Conservation (phyloP, 2,329 filamentous ascomycete genomes). For the Xenoacremonium recifei region DNA sequence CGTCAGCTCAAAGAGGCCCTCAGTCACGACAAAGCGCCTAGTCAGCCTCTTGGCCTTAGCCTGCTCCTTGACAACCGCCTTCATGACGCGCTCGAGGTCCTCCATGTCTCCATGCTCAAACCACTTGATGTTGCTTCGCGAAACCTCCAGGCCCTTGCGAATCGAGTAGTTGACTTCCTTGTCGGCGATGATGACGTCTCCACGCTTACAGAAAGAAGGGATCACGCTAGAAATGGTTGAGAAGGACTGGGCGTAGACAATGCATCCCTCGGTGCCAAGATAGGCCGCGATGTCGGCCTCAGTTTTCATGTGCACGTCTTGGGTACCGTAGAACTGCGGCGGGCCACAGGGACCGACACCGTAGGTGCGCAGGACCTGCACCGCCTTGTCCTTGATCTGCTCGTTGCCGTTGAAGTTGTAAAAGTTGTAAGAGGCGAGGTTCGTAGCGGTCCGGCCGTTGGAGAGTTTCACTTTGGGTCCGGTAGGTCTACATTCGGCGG, state of each 20-base stretch:
- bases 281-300: constrained; percentile 92
- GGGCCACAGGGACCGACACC: constrained; percentile 96
- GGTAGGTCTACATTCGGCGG: constrained; percentile 69
- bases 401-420: constrained; percentile 97
- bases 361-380: constrained; percentile 90
- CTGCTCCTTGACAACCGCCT: constrained; percentile 85
- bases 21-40: constrained; percentile 91
- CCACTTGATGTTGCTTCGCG: constrained; percentile 86
- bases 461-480: constrained; percentile 86
- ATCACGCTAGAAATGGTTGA: constrained; percentile 97
- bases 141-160: constrained; percentile 91
- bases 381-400: constrained; percentile 88
- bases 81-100: constrained; percentile 82
- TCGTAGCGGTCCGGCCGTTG: constrained; percentile 86
- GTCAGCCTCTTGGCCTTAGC: constrained; percentile 82
- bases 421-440: constrained; percentile 94
- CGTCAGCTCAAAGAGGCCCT: constrained; percentile 87
- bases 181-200: constrained; percentile 95
- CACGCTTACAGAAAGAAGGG: constrained; percentile 93
- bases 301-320: constrained; percentile 97
- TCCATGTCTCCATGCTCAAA: constrained; percentile 96
- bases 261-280: constrained; percentile 82
- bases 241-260: constrained; percentile 94
- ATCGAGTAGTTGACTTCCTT: constrained; percentile 91
- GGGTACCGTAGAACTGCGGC: constrained; percentile 96